phyloP scores from a whole-genome alignment of 331 rosid species.

The Telfairia occidentalis region DNA sequence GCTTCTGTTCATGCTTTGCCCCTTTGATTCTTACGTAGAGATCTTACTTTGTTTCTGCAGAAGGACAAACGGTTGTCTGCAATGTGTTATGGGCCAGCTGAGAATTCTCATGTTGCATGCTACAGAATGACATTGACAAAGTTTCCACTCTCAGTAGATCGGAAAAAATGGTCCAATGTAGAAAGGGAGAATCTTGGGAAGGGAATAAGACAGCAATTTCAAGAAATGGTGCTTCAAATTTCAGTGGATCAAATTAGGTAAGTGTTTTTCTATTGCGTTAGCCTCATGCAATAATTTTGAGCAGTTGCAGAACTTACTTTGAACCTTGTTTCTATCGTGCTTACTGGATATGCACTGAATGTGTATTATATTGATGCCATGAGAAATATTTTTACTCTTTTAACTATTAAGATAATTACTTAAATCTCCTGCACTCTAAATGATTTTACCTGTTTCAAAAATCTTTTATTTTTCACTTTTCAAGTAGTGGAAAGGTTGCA shows the following conservation, averaged over 20 bases:
- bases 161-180: constrained; percentile 50
- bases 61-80: constrained; percentile 35
- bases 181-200: constrained; percentile 56
- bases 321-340: background rate
- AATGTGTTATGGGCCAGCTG: constrained; percentile 58
- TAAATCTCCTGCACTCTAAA: background rate
- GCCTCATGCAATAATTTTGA: background rate
- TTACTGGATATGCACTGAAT: background rate
- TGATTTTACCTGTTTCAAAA: background rate
- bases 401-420: background rate
- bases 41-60: constrained; percentile 22
- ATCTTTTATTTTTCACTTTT: background rate
- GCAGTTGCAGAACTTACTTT: background rate
- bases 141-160: constrained; percentile 46
- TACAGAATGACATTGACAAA: constrained; percentile 54
- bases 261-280: background rate
- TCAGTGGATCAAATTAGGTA: constrained; percentile 54
- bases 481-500: background rate
- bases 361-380: background rate
- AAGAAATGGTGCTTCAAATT: constrained; percentile 50
- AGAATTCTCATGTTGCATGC: constrained; percentile 53
- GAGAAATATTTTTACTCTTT: background rate
- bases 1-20: constrained; percentile 7
- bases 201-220: constrained; percentile 84
- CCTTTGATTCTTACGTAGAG: constrained; percentile 7